Base-by-base conservation (phyloP, 225 moss, liverwort and hornwort genomes). In the Polytrichum commune region DNA sequence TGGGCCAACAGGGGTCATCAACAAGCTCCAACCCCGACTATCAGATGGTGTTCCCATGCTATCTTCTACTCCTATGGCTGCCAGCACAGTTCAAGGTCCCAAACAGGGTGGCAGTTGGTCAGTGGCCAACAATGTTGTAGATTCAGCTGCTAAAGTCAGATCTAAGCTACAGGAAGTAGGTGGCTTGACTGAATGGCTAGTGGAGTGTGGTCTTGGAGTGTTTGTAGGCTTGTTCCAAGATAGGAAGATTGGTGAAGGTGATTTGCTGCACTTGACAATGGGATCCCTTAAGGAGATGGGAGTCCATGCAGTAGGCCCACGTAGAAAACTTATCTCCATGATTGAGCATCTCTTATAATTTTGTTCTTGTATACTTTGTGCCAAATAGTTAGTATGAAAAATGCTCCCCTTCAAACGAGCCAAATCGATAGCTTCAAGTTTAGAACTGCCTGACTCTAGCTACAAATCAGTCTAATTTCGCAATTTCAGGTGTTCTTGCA, bases 251-350 rank as follows among this genome's bases (percentile, higher is more conserved):
- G 53, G 65, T 63, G 84, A 79, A 81, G 76, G 57, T 20, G 81
- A 77, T 62, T 68, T 88, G 79, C 68, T 82, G 76, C 79, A 84
- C 54, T 67, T 88, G 75, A 84, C 87, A 67, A 88, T 88, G 87
- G 71, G 76, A 18, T 81, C 84, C 53, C 79, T 88, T 22, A 88
- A 88, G 58, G 84, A 84, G 60, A 84, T 81, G 64, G 87, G 87
- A 79, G 84, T 88, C 60, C 81, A 88, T 72, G 87, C 87, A 60
- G 78, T 88, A 30, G 87, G 87, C 55, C 87, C 87, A 54, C 87
- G 87, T 29, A 81, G 87, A 67, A 88, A 88, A 69, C 79, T 88
- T 16, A 84, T 88, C 29, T 84, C 79, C 72, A 81, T 84, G 76
- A 88, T 88, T 23, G 75, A 82, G 65, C 79, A 77, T 72, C 77